A percentile compares a stretch with the other conserved stretches of the same genome.
Conservation (phyloP, 2,329 filamentous ascomycete genomes). For the Grosmannia huntii region DNA sequence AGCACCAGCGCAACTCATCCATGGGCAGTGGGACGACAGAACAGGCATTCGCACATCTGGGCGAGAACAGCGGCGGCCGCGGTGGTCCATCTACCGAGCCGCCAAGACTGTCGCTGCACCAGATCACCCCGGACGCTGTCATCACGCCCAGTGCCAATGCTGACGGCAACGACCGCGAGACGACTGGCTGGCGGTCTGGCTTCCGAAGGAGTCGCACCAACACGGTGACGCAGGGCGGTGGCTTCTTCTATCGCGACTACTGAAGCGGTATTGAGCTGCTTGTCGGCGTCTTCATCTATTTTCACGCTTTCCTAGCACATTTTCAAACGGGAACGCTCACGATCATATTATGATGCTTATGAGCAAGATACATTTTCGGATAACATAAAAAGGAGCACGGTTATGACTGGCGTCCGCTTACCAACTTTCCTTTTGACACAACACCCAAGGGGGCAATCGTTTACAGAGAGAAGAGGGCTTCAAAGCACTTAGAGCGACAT, state of each 20-base stretch:
- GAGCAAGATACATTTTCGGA: too few relatives aligned
- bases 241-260: slow-evolving; percentile 8
- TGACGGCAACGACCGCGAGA: not conserved
- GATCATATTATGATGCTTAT: not conserved
- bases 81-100: not conserved
- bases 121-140: too few relatives aligned
- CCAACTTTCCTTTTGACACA: not conserved
- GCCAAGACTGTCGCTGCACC: not conserved
- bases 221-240: slow-evolving; percentile 3
- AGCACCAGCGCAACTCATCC: slow-evolving; percentile 4
- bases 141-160: not conserved
- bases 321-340: not conserved
- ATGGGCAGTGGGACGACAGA: slow-evolving; percentile 2
- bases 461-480: not conserved
- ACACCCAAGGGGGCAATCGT: not conserved
- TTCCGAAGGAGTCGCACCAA: not conserved
- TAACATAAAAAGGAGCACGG: not conserved
- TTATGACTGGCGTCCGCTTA: not conserved
- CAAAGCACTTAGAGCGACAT: not conserved
- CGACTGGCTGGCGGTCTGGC: not conserved
- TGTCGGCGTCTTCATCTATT: not conserved
- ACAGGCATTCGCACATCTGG: not conserved
- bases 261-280: not conserved
- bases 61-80: not conserved
- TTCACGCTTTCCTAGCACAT: too few relatives aligned